Conservation (phyloP, 441 rosid genomes). For the Croton laevigatus region DNA sequence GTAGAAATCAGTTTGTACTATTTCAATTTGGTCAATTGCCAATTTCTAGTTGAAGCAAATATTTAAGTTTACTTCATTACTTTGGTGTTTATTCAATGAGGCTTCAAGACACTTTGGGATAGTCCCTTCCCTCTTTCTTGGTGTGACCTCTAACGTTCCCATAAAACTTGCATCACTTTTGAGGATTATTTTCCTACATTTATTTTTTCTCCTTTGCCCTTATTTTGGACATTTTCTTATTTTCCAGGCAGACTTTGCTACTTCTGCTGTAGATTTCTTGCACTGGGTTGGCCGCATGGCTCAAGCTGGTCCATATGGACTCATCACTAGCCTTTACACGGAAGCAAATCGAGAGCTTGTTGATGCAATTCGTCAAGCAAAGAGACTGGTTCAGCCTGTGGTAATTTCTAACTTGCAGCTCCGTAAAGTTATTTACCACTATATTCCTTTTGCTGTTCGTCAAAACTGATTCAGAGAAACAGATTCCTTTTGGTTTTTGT, state of each 20-base stretch:
- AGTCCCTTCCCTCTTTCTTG: no score
- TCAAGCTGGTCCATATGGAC: conserved; percentile 88
- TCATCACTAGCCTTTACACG: conserved; percentile 83
- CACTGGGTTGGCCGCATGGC: conserved; percentile 94
- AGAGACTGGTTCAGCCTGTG: conserved; percentile 73
- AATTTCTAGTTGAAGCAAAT: background rate
- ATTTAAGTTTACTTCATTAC: background rate
- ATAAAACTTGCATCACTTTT: background rate
- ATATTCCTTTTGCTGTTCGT: conserved; percentile 8
- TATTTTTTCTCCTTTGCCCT: background rate
- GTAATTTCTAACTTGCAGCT: conserved; percentile 38
- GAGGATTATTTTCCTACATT: background rate
- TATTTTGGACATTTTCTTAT: conserved; percentile 14
- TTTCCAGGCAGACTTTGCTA: conserved; percentile 89
- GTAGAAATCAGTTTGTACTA: no score
- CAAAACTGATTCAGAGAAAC: conserved; percentile 1
- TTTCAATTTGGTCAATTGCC: no score
- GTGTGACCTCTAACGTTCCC: background rate
- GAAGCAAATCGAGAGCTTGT: conserved; percentile 71
- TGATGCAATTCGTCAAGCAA: conserved; percentile 67
- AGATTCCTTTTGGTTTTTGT: background rate
- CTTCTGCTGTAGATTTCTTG: conserved; percentile 88
- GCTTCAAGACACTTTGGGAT: background rate
- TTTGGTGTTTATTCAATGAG: background rate
- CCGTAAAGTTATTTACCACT: conserved; percentile 5